Base-by-base conservation (phyloP, 75 land plant genomes). In the Pseudotsuga menziesii region DNA sequence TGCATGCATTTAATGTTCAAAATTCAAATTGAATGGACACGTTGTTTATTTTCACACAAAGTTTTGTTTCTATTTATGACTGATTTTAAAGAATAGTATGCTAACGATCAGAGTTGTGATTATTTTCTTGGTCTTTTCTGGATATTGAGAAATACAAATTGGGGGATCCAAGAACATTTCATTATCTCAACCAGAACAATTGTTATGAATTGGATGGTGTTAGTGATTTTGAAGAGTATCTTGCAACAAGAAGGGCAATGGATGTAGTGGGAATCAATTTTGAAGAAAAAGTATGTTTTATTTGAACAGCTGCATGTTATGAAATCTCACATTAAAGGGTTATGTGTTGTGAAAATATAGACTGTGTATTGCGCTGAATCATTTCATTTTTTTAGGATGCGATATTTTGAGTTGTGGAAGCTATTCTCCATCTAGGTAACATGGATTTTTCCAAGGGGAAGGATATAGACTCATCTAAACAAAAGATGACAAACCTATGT, bases 211-310 rank as follows among this genome's bases (percentile, higher is more conserved):
- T 96, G 77, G 91, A 89, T 78, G 88, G 83, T 14, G 74, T 92
- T 29, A 87, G 85, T 86, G 96, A 94, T 67, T 25, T 87, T 15
- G 78, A 89, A 62, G 98, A 94, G 57, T 96, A 96, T 73, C 77
- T 84, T 20, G 90, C 79, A 73, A 96, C 98, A 13, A 85, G 94
- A 58, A 91, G 83, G 78, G 98, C 98, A 57, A 96, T 96, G 98
- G 96, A 96, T 23, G 75, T 93, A 66, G 92, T 96, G 62, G 98
- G 98, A 41, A 96, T 96, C n/a, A 93, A 78, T 83, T 57, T 81
- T 58, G 89, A 87, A 32, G 98, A 96, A 70, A 97, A 96, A 97
- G 98, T 95, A 76, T 32, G 55, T 13, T 44, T 29, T 13, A 4
- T 17, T 32, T 52, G 4, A 3, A 13, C 2, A 13, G 4, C 29